Evolutionary conservation across 1,284 basidiomycete genomes (phyloP), one percentile per base, ranked within the genome.

Genomic region (Trichosporon sp.): DNA sequence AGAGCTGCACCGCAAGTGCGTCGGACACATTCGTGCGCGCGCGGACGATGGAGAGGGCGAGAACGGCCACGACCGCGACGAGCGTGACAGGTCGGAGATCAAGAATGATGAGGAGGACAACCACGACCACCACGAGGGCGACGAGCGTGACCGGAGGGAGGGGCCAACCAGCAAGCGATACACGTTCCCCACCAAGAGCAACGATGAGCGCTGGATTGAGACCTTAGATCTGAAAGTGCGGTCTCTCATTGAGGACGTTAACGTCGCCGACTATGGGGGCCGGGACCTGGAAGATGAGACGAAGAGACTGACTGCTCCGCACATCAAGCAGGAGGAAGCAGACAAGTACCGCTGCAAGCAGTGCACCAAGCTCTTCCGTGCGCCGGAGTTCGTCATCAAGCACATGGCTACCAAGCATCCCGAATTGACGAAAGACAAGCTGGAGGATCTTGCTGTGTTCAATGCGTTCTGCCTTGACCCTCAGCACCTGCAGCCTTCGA

Each of bases 391-490:
- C 84, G 92, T 98, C 67, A 93, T 96, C 85, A 98, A 98, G 85
- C 94, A 96, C 81, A 90, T 96, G 74, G 89, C 90, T 7, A 92
- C 93, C 82, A 95, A 95, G 82, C 94, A 96, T 80, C 85, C 90
- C 16, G 94, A 95, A 75, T 85, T 92, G 10, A 88, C 93, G 70
- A 77, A 81, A 72, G 73, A 78, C 14, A 81, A 80, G 74, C 72
- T 84, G 40, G 84, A 83, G 61, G 78, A 83, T 92, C 83, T 94
- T 73, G 88, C 91, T 40, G 92, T 91, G 82, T 94, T 94, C 86
- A 96, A 97, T 84, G 93, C 92, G 82, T 97, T 95, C 80, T 92
- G 92, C 37, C 88, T 96, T 71, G 94, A 97, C 85, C 95, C 94
- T 68, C 91, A 94, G 78, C 92, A 91, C 75, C 91, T 96, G 69